Conservation (phyloP, 108 stramenopile species). For the Cylindrotheca closterium region DNA sequence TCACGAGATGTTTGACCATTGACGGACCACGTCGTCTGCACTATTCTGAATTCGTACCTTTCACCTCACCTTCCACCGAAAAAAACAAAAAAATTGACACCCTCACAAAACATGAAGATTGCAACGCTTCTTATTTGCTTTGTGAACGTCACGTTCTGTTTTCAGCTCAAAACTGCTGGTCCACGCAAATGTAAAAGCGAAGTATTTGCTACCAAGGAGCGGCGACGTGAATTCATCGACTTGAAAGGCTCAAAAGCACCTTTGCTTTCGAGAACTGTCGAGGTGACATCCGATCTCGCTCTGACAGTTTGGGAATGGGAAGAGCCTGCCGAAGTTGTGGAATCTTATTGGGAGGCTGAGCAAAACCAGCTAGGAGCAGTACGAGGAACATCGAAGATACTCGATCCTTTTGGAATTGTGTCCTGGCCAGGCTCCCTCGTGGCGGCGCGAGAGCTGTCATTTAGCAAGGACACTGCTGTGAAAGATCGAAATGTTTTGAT, state of each 20-base stretch:
- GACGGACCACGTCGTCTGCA: too few relatives aligned
- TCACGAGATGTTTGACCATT: too few relatives aligned
- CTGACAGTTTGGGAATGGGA: conserved; percentile 83
- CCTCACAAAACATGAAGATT: too few relatives aligned
- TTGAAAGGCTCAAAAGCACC: conserved; percentile 4
- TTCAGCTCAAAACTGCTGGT: too few relatives aligned
- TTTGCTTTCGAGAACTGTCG: conserved; percentile 20
- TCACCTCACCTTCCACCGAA: too few relatives aligned
- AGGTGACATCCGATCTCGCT: conserved; percentile 17
- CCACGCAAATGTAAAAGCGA: too few relatives aligned
- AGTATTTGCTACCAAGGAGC: too few relatives aligned
- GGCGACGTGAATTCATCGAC: conserved; percentile 4
- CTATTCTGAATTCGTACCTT: too few relatives aligned
- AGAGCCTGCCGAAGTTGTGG: conserved; percentile 61
- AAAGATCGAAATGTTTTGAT: conserved; percentile 45
- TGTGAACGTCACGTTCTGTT: too few relatives aligned
- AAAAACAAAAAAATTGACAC: too few relatives aligned
- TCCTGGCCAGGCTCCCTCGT: conserved; percentile 81
- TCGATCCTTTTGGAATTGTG: conserved; percentile 83
- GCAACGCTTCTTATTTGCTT: too few relatives aligned
- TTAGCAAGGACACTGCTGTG: conserved; percentile 16
- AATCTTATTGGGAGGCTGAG: conserved; percentile 55
- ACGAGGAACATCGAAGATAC: conserved; percentile 15
- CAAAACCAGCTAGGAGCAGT: conserved; percentile 10
- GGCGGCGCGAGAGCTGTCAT: conserved; percentile 62